Evolutionary conservation across 768 basidiomycete species (phyloP).

Genomic region (Lentinula lateritia): DNA sequence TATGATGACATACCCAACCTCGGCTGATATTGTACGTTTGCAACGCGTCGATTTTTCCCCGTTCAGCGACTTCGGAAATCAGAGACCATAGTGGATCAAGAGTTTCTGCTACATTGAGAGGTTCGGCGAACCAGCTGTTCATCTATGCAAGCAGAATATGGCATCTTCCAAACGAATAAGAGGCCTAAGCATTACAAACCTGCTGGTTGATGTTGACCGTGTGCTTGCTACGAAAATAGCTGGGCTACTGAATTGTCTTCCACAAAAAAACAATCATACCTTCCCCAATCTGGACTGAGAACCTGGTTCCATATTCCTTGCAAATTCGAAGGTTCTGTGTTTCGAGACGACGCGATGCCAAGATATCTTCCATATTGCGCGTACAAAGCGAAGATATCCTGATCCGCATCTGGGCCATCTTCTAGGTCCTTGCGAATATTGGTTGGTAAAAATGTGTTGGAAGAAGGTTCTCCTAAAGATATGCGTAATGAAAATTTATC

Average conservation of each 20-base stretch:
- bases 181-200: constrained; percentile 8
- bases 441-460: constrained; percentile 3
- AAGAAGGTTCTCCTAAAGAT: constrained; percentile 3
- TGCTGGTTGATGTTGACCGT: constrained; percentile 14
- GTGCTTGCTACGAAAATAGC: constrained; percentile 8
- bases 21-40: constrained; percentile 13
- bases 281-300: constrained; percentile 10
- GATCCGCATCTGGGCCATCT: constrained; percentile 7
- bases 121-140: constrained; percentile 13
- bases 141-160: background rate
- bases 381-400: constrained; percentile 7
- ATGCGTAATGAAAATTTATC: background rate
- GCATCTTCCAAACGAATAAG: background rate
- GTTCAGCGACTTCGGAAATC: constrained; percentile 12
- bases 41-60: constrained; percentile 7
- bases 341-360: constrained; percentile 8
- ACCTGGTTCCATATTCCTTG: constrained; percentile 14
- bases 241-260: background rate
- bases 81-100: constrained; percentile 12
- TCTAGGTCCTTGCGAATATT: constrained; percentile 1
- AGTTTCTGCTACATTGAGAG: constrained; percentile 12
- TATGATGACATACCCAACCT: constrained; percentile 14
- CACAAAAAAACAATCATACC: background rate
- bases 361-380: constrained; percentile 7
- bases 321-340: constrained; percentile 3